Evolutionary conservation across 805 yeast genomes (phyloP).

Genomic region (Barnettozyma vustinii): DNA sequence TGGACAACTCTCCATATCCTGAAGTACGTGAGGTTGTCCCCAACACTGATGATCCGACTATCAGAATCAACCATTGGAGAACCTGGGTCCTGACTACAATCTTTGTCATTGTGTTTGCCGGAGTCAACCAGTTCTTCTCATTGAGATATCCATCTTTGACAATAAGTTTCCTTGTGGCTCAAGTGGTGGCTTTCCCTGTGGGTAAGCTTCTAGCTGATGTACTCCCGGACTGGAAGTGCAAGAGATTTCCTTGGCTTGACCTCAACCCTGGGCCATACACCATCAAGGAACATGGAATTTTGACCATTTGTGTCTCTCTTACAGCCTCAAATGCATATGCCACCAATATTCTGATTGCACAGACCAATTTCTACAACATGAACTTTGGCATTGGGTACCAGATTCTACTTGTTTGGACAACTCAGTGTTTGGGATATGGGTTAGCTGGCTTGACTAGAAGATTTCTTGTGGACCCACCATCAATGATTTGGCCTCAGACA

Average conservation of each 20-base stretch:
- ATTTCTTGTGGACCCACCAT: conserved; percentile 55
- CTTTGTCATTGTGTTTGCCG: conserved; percentile 49
- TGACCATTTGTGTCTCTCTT: conserved; percentile 48
- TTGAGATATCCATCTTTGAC: conserved; percentile 45
- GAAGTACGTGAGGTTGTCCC: conserved; percentile 59
- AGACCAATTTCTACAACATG: conserved; percentile 41
- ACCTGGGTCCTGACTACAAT: conserved; percentile 46
- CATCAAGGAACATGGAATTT: conserved; percentile 56
- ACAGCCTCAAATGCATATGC: conserved; percentile 47
- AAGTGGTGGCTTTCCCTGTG: conserved; percentile 48
- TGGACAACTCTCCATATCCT: conserved; percentile 48
- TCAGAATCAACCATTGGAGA: conserved; percentile 47
- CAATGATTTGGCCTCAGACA: conserved; percentile 68
- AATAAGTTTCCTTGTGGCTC: conserved; percentile 45
- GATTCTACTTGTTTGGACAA: conserved; percentile 44
- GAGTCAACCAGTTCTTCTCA: conserved; percentile 49
- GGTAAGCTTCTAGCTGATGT: conserved; percentile 38
- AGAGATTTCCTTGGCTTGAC: conserved; percentile 24
- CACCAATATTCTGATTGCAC: conserved; percentile 50
- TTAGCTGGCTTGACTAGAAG: conserved; percentile 58
- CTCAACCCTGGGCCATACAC: conserved; percentile 52
- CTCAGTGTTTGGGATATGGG: conserved; percentile 64
- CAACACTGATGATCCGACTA: conserved; percentile 42
- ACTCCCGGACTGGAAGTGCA: conserved; percentile 28
- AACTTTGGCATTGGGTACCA: conserved; percentile 45